Evolutionary conservation across 306 rosid species (phyloP).

Genomic region (Castanospermum australe): DNA sequence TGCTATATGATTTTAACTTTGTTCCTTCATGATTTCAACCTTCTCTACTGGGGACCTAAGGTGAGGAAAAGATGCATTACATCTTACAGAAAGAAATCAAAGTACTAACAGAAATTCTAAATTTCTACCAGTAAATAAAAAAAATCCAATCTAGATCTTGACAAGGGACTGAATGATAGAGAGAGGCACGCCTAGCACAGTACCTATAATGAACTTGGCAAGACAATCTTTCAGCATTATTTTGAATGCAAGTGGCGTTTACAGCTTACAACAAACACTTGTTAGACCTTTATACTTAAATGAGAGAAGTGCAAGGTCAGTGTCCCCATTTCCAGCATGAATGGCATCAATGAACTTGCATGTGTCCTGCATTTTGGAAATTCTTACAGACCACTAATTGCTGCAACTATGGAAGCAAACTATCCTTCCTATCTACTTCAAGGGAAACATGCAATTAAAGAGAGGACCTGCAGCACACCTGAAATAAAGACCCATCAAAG

Average conservation of each 20-base stretch:
- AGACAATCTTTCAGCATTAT: slow-evolving; percentile 41
- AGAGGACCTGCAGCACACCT: slow-evolving; percentile 37
- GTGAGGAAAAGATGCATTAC: neutral
- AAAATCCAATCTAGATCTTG: slow-evolving; percentile 31
- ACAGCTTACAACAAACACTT: slow-evolving; percentile 40
- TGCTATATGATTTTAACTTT: neutral
- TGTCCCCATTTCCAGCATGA: slow-evolving; percentile 30
- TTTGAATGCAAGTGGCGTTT: slow-evolving; percentile 37
- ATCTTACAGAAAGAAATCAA: slow-evolving; percentile 9
- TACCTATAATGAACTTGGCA: slow-evolving; percentile 34
- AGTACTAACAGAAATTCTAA: slow-evolving; percentile 29
- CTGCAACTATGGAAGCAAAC: slow-evolving; percentile 23
- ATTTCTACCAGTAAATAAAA: neutral
- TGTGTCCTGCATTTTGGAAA: slow-evolving; percentile 23
- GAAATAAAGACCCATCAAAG: slow-evolving; percentile 17
- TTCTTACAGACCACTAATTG: slow-evolving; percentile 26
- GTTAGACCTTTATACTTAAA: slow-evolving; percentile 24
- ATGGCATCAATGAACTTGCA: slow-evolving; percentile 33
- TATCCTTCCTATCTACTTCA: slow-evolving; percentile 15
- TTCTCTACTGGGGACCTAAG: neutral
- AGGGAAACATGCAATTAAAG: slow-evolving; percentile 27
- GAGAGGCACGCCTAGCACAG: slow-evolving; percentile 26
- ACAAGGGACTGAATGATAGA: slow-evolving; percentile 12
- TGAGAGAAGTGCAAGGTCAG: slow-evolving; percentile 25
- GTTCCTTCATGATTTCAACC: neutral